A percentile compares a stretch with the other conserved stretches of the same genome.
Evolutionary conservation across 2,329 filamentous ascomycete genomes (phyloP).

Genomic region (Diaporthe helianthi): DNA sequence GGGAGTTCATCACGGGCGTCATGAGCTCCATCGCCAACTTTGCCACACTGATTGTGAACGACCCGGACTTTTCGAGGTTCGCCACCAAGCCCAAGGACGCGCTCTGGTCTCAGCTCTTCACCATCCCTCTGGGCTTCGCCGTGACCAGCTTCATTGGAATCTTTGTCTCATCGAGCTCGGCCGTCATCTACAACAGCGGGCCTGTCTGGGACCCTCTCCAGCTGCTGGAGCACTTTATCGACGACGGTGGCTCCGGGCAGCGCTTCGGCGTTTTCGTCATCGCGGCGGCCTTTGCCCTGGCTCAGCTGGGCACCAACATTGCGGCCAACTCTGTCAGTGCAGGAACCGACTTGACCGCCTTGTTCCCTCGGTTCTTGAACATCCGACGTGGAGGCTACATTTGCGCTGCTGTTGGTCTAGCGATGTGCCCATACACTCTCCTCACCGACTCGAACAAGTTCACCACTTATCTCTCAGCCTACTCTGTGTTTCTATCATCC

Average conservation of each 20-base stretch:
- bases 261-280: constrained; percentile 81
- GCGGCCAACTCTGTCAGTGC: constrained; percentile 86
- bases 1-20: constrained; percentile 84
- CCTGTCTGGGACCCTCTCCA: constrained; percentile 77
- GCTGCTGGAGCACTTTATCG: constrained; percentile 70
- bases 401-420: constrained; percentile 79
- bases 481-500: constrained; percentile 91
- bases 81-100: constrained; percentile 78
- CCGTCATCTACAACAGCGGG: constrained; percentile 67
- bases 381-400: constrained; percentile 89
- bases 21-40: constrained; percentile 94
- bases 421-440: constrained; percentile 87
- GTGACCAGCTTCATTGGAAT: constrained; percentile 87
- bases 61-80: constrained; percentile 87
- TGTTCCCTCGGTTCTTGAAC: constrained; percentile 80
- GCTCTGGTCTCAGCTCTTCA: constrained; percentile 79
- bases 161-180: constrained; percentile 76
- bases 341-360: constrained; percentile 81
- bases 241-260: constrained; percentile 71
- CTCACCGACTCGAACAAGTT: constrained; percentile 80
- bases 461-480: constrained; percentile 89
- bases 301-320: constrained; percentile 86
- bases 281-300: constrained; percentile 73
- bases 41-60: constrained; percentile 82
- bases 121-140: constrained; percentile 75